These are phyloP conservation scores for Gentiana macrophylla DNA, from an alignment of 257 asterid genomes.

Conservation along the genomic window DNA sequence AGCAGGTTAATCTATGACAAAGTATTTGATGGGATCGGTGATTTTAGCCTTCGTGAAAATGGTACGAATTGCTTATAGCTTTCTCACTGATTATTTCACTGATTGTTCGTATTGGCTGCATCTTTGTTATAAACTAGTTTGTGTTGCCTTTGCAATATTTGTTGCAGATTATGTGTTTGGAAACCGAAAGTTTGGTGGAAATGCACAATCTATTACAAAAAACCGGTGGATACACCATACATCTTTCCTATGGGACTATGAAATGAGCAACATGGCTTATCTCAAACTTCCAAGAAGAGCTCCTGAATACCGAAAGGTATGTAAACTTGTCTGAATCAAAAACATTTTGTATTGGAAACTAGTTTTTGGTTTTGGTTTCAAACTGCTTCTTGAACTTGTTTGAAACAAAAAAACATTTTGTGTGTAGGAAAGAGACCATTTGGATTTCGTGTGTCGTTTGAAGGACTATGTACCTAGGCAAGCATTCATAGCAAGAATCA, in stretches of 20 bases:
- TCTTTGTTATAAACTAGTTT: not conserved
- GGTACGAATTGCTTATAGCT: slow-evolving; percentile 29
- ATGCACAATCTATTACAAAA: slow-evolving; percentile 86
- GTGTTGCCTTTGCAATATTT: slow-evolving; percentile 1
- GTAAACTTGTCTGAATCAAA: not conserved
- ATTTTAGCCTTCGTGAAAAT: slow-evolving; percentile 75
- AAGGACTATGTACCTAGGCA: slow-evolving; percentile 55
- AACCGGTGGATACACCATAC: slow-evolving; percentile 89
- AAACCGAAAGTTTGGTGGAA: slow-evolving; percentile 78
- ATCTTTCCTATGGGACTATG: slow-evolving; percentile 87
- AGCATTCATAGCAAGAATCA: slow-evolving; percentile 42
- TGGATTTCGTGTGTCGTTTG: slow-evolving; percentile 74
- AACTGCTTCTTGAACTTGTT: not conserved
- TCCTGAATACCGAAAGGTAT: slow-evolving; percentile 83
- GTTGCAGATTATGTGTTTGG: slow-evolving; percentile 74
- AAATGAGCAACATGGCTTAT: slow-evolving; percentile 58
- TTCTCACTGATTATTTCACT: not conserved
- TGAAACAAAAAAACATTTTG: not conserved
- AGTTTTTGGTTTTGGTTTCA: slow-evolving; percentile 5
- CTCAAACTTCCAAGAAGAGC: slow-evolving; percentile 68
- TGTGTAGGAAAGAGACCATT: slow-evolving; percentile 60
- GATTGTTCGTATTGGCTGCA: too few species aligned
- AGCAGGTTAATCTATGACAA: slow-evolving; percentile 58
- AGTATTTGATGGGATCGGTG: slow-evolving; percentile 59
- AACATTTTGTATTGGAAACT: not conserved